phyloP scores from a whole-genome alignment of 2,329 filamentous ascomycete species.

The Lasiodiplodia citricola region DNA sequence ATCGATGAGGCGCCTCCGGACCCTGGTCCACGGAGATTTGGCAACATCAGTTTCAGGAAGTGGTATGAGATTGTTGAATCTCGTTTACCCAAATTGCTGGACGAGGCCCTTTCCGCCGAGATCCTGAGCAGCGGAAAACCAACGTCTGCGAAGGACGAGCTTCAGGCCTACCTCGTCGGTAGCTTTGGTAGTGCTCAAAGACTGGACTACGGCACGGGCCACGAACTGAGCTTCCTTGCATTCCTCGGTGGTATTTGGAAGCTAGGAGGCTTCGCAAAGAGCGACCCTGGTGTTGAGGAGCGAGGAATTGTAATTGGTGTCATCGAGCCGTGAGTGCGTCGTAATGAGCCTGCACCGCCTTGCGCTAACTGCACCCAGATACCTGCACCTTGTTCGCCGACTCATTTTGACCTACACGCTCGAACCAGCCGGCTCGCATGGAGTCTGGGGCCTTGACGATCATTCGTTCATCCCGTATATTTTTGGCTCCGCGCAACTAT shows the following conservation, averaged over 20 bases:
- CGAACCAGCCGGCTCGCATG: conserved; percentile 93
- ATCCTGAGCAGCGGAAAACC: conserved; percentile 47
- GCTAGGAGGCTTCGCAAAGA: conserved; percentile 75
- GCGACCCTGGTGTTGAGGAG: conserved; percentile 64
- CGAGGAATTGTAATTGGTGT: conserved; percentile 80
- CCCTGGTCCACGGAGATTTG: conserved; percentile 84
- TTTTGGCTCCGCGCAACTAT: conserved; percentile 89
- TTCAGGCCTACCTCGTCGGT: conserved; percentile 80
- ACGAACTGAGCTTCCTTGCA: conserved; percentile 92
- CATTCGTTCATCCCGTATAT: conserved; percentile 95
- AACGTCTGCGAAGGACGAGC: conserved; percentile 66
- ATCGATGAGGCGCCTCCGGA: conserved; percentile 83
- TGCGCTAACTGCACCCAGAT: conserved; percentile 55
- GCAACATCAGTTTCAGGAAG: conserved; percentile 85
- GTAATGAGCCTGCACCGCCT: not conserved
- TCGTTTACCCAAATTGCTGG: conserved; percentile 61
- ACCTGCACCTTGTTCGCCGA: conserved; percentile 77
- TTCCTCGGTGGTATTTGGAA: conserved; percentile 94
- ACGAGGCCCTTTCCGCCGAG: conserved; percentile 59
- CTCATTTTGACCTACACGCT: conserved; percentile 91
- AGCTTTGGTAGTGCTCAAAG: conserved; percentile 87
- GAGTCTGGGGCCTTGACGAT: conserved; percentile 98
- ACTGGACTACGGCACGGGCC: conserved; percentile 94
- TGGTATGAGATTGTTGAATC: conserved; percentile 77
- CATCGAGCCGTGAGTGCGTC: conserved; percentile 74